Base-by-base conservation (phyloP, 176 grass and related monocot genomes). In the Ensete ventricosum region DNA sequence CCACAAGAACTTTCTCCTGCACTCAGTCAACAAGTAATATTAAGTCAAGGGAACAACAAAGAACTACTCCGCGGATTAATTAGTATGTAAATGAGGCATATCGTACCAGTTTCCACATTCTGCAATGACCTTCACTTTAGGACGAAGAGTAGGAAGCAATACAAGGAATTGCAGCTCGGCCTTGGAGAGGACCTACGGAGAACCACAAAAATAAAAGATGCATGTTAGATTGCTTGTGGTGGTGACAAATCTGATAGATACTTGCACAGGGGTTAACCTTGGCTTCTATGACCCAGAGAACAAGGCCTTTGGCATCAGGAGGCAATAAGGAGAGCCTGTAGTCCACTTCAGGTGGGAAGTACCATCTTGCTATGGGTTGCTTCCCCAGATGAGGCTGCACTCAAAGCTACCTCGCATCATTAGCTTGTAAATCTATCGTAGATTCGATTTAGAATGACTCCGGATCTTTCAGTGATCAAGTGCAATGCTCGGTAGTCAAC, bases 291-390 rank as follows among this genome's bases (percentile, higher is more conserved):
- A 97, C 62, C 83, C 87, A 93, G 21, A 97, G 82, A 74, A 97
- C 80, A 66, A 97, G 89, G 10, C 93, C 93, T 20, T 93, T 97
- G 82, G 87, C 90, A 72, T 90, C 88, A 2, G 93, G 93, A 81
- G 87, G 89, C 79, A 97, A 67, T 73, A 97, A 55, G 76, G 84
- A 82, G 63, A 97, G 93, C 83, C 88, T 80, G 86, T 97, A 97
- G 75, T 97, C 90, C 75, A 97, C 90, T 86, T 97, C 90, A 52
- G 90, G 93, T 52, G 90, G 93, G 81, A 90, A 97, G 80, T 97
- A 90, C 90, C 93, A 93, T 77, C 93, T 84, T 72, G 93, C 87
- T 74, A 90, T 82, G 12, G 93, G 93, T 69, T 97, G 93, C 78
- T 90, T 86, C 64, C 93, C 93, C 19, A 97, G 74, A 68, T 87